A percentile compares a stretch with the other conserved stretches of the same genome.
These are phyloP conservation scores for Lophiostoma macrostomum DNA, from an alignment of 495 filamentous ascomycete species.

Conservation along the genomic window DNA sequence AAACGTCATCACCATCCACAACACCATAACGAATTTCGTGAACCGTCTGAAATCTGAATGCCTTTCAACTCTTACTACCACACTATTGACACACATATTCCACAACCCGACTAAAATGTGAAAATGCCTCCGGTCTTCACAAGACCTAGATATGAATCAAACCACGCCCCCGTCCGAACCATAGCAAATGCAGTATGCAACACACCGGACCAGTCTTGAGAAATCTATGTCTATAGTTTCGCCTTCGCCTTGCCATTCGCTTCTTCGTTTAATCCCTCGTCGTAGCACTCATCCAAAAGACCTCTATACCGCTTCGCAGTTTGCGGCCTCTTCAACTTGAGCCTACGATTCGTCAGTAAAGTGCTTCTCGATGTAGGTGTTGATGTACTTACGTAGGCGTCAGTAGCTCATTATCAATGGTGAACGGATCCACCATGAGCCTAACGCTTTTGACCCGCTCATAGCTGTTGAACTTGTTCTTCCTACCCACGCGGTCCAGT, in stretches of 20 bases:
- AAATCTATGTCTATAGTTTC: slow-evolving; percentile 53
- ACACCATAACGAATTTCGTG: too few relatives aligned
- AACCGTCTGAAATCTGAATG: too few relatives aligned
- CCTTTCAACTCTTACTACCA: too few relatives aligned
- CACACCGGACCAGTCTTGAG: too few relatives aligned
- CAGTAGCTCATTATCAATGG: slow-evolving; percentile 87
- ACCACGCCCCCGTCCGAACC: too few relatives aligned
- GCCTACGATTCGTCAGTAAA: slow-evolving; percentile 52
- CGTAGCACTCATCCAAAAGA: slow-evolving; percentile 78
- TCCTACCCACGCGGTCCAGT: slow-evolving; percentile 75
- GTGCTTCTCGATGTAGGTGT: slow-evolving; percentile 8
- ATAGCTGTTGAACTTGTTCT: slow-evolving; percentile 83
- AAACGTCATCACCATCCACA: too few relatives aligned
- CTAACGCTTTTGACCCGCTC: slow-evolving; percentile 75
- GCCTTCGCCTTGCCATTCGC: slow-evolving; percentile 45
- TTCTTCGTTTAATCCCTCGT: slow-evolving; percentile 48
- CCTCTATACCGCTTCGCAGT: slow-evolving; percentile 71
- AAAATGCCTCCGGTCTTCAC: too few relatives aligned
- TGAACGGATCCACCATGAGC: slow-evolving; percentile 84
- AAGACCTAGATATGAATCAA: too few relatives aligned
- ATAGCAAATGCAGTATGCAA: too few relatives aligned
- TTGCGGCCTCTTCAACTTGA: slow-evolving; percentile 93
- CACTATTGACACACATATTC: too few relatives aligned
- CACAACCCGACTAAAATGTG: too few relatives aligned
- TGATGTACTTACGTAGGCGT: slow-evolving; percentile 83